Evolutionary conservation across 2,329 filamentous ascomycete genomes (phyloP).

Genomic region (Sclerotinia subarctica): DNA sequence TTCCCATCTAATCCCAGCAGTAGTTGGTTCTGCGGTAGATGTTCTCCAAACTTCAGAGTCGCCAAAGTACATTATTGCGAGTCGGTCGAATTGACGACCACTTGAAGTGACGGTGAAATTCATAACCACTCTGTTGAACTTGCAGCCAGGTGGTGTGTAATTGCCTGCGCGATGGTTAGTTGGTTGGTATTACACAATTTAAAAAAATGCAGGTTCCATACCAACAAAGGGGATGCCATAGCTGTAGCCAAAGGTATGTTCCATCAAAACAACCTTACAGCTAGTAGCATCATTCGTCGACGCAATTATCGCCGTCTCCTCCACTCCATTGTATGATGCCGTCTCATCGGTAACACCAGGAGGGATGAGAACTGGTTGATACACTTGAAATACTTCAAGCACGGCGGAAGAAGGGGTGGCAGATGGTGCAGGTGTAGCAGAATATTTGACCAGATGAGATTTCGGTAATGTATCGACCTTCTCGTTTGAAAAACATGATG

Average conservation of each 20-base stretch:
- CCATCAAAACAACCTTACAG: slow-evolving; percentile 61
- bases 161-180: slow-evolving; percentile 44
- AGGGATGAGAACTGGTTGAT: slow-evolving; percentile 60
- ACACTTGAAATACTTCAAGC: slow-evolving; percentile 66
- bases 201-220: slow-evolving; percentile 40
- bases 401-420: slow-evolving; percentile 33
- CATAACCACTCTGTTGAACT: slow-evolving; percentile 71
- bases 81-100: slow-evolving; percentile 73
- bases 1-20: slow-evolving; percentile 68
- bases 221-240: slow-evolving; percentile 73
- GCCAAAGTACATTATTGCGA: slow-evolving; percentile 71
- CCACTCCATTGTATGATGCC: slow-evolving; percentile 32
- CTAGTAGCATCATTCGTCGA: slow-evolving; percentile 34
- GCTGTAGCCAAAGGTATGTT: slow-evolving; percentile 67
- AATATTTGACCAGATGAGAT: slow-evolving; percentile 30
- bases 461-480: background rate
- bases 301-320: slow-evolving; percentile 29
- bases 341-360: slow-evolving; percentile 42
- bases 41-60: slow-evolving; percentile 81
- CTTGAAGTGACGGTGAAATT: slow-evolving; percentile 71
- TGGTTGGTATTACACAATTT: slow-evolving; percentile 14
- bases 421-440: slow-evolving; percentile 26
- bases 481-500: background rate
- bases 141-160: slow-evolving; percentile 64
- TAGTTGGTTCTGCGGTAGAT: slow-evolving; percentile 75